Base-by-base conservation (phyloP, 208 protist species). In the Leishmania arabica region DNA sequence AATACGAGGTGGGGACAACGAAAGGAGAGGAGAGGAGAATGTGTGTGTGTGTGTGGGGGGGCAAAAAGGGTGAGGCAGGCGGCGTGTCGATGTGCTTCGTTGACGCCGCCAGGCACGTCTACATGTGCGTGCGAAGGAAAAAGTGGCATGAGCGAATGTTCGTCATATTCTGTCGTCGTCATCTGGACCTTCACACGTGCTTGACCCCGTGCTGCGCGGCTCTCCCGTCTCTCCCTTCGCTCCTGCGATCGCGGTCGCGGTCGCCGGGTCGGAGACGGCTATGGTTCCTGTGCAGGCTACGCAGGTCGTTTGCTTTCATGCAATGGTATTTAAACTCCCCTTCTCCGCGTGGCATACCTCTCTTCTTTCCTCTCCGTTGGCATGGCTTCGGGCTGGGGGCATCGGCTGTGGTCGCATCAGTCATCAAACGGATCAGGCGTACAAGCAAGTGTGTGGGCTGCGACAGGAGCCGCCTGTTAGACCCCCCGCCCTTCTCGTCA, bases 321-420 rank as follows among this genome's bases (percentile, higher is more conserved):
- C 31, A 21, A 40, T 13, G 62, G 21, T 15, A 40, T 21, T 21
- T 1, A 31, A 40, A 2, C 27, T 40, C 15, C 15, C 40, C 62
- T 11, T 1, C 62, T 34, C 31, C 31, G 31, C 62, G 31, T 34
- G 7, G 9, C 66, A 71, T 15, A 31, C 40, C 17, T 47, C 40
- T 51, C 21, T 62, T 76, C 47, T 60, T 51, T 70, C 73, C 47
- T 81, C 56, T 85, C 70, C 75, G 8, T 21, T 6, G 24, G 3
- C 40, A 34, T 73, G 45, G 27, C 21, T 45, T 53, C 21, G 21
- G 27, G 24, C 69, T 0, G 45, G 45, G 45, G 45, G 21, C 45
- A 54, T 45, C 3, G 54, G 19, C 13, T 51, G 3, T 8, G 15
- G 15, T 47, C 19, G 45, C 40, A 51, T 8, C 11, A 17, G 19